Conservation (phyloP, 2,329 filamentous ascomycete genomes). For the Fusarium nurragi region DNA sequence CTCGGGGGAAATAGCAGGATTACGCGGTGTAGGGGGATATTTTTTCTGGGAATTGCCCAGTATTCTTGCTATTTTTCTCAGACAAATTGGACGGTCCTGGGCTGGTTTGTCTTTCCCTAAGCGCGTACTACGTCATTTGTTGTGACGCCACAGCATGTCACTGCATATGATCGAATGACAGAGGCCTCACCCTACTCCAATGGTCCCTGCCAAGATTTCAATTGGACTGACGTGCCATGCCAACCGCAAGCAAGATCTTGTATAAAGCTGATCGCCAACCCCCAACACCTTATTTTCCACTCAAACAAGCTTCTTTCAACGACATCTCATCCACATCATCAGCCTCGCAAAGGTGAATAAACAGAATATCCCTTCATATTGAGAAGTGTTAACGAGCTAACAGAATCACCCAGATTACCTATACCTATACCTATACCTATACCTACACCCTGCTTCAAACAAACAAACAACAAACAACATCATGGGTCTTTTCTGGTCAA, state of each 20-base stretch:
- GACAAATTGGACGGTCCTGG: not conserved
- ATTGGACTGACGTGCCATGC: slow-evolving; percentile 17
- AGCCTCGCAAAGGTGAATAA: slow-evolving; percentile 10
- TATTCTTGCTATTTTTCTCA: not conserved
- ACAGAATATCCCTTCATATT: not conserved
- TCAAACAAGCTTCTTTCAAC: slow-evolving; percentile 40
- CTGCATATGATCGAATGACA: slow-evolving; percentile 21
- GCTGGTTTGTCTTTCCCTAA: not conserved
- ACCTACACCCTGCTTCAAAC: not conserved
- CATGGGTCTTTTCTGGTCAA: slow-evolving; percentile 61
- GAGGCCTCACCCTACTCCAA: slow-evolving; percentile 14
- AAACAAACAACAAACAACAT: slow-evolving; percentile 15
- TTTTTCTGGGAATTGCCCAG: not conserved
- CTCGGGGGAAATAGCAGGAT: not conserved
- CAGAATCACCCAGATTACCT: not conserved
- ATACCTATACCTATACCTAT: not conserved
- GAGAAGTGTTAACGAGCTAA: slow-evolving; percentile 4
- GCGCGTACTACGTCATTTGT: slow-evolving; percentile 36
- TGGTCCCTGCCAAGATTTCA: slow-evolving; percentile 40
- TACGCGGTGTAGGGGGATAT: not conserved
- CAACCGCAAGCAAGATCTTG: slow-evolving; percentile 12
- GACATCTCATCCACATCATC: slow-evolving; percentile 5
- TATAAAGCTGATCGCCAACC: slow-evolving; percentile 38
- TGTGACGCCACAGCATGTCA: slow-evolving; percentile 17
- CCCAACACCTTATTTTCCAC: slow-evolving; percentile 36